Evolutionary conservation across 768 basidiomycete species (phyloP).

Genomic region (Boletus rubroflammeus): DNA sequence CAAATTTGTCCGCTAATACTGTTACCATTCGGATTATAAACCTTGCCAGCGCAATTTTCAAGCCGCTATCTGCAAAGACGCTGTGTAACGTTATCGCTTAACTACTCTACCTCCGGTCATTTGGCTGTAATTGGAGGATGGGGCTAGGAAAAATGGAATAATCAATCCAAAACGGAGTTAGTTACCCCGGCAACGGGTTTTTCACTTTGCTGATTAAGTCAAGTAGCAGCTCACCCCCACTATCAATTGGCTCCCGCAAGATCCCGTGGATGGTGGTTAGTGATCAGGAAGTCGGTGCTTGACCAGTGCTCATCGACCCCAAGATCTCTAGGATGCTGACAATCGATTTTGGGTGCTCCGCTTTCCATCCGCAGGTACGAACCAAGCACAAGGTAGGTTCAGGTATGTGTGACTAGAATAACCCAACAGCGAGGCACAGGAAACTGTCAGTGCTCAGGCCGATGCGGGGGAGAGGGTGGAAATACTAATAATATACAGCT

Average conservation of each 20-base stretch:
- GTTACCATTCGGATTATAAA: no score
- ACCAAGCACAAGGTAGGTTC: not conserved
- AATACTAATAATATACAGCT: constrained; percentile 28
- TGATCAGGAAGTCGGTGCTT: not conserved
- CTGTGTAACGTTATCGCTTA: no score
- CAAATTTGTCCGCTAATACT: no score
- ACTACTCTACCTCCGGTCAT: no score
- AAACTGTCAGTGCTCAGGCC: not conserved
- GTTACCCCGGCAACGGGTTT: no score
- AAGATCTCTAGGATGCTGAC: not conserved
- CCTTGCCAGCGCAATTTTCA: no score
- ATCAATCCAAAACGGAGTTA: no score
- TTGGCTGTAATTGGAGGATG: no score
- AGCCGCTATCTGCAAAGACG: no score
- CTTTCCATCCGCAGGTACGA: not conserved
- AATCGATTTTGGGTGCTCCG: not conserved
- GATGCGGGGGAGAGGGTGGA: not conserved
- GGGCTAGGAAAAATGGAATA: no score
- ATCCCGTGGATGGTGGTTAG: not conserved
- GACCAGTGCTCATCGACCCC: not conserved
- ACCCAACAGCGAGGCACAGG: not conserved
- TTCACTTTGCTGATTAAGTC: no score
- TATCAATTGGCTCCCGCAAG: not conserved
- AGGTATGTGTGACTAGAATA: not conserved
- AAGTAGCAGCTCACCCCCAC: not conserved